Evolutionary conservation across 1,139 yeast genomes (phyloP), one percentile per base, ranked within the genome.

Genomic region (Kodamaea ohmeri): DNA sequence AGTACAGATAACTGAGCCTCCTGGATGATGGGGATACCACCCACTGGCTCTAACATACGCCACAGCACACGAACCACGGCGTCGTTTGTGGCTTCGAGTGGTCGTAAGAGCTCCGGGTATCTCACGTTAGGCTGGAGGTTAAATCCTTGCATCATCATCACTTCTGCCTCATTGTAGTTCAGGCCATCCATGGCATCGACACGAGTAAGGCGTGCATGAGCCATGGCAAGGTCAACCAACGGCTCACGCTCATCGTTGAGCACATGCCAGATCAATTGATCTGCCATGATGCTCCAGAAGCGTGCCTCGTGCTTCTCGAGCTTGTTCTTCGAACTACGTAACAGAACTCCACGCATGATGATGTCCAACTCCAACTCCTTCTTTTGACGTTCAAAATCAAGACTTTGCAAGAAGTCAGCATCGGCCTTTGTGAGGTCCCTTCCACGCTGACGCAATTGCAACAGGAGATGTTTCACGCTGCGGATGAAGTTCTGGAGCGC

Each of bases 11-110:
- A 62, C 29, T 56, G 57, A 2, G 73, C 73, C 35, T 59, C 55
- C 38, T 63, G 62, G 53, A 71, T 58, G 21, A 87, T 78, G 0
- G 82, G 73, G 34, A 89, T 89, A 2, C 97, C 97, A 4, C 96
- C 97, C 39, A 89, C 85, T 0, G 95, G 87, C 27, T 78, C 81
- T 34, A 83, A 66, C 73, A 83, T 71, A 6, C 76, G 73, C 97
- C 97, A 89, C 12, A 71, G 66, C 36, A 84, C 65, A 25, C 66
- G 60, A 9, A 86, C 64, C 47, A 86, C 52, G 1, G 78, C 73
- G 11, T 36, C 38, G 8, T 44, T 45, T 3, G 41, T 13, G 2
- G 54, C 58, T 21, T 55, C 40, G 6, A 55, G 66, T 2, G 92
- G 90, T 0, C 83, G 66, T 24, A 90, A 61, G 28, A 92, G 61